These are phyloP conservation scores for Cutaneotrichosporon daszewskae DNA, from an alignment of 1,284 basidiomycete species.

Conservation along the genomic window DNA sequence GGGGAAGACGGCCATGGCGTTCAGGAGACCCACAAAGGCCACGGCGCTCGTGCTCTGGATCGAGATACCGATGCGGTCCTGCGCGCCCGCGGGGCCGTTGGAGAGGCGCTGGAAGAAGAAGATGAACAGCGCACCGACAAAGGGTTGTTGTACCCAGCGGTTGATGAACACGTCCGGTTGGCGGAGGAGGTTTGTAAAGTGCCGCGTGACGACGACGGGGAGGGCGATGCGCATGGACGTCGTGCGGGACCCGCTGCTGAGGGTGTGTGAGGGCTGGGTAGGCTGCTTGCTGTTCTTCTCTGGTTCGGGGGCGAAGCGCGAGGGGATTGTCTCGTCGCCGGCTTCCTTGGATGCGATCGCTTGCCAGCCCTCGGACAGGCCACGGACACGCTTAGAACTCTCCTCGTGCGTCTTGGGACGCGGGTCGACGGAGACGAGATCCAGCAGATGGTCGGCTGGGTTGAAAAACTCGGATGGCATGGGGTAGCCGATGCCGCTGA, in stretches of 20 bases:
- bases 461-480: constrained; percentile 46
- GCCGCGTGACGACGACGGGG: constrained; percentile 45
- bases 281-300: not conserved
- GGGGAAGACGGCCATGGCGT: constrained; percentile 49
- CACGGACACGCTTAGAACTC: constrained; percentile 20
- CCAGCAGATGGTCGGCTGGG: constrained; percentile 48
- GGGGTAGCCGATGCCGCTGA: constrained; percentile 40
- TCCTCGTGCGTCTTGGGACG: constrained; percentile 20
- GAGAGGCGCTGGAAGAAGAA: constrained; percentile 48
- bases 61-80: constrained; percentile 48
- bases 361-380: constrained; percentile 21
- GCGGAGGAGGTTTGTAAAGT: constrained; percentile 46
- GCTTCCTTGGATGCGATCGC: constrained; percentile 6
- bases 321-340: constrained; percentile 7
- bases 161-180: constrained; percentile 46
- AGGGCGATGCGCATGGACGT: constrained; percentile 44
- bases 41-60: constrained; percentile 37
- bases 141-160: constrained; percentile 43
- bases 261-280: not conserved
- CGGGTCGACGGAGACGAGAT: constrained; percentile 47
- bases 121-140: constrained; percentile 45
- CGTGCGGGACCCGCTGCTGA: constrained; percentile 20
- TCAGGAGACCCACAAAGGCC: constrained; percentile 46
- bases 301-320: not conserved
- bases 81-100: constrained; percentile 43